Evolutionary conservation across 2,329 filamentous ascomycete species (phyloP).

Genomic region (Trematosphaeria pertusa): DNA sequence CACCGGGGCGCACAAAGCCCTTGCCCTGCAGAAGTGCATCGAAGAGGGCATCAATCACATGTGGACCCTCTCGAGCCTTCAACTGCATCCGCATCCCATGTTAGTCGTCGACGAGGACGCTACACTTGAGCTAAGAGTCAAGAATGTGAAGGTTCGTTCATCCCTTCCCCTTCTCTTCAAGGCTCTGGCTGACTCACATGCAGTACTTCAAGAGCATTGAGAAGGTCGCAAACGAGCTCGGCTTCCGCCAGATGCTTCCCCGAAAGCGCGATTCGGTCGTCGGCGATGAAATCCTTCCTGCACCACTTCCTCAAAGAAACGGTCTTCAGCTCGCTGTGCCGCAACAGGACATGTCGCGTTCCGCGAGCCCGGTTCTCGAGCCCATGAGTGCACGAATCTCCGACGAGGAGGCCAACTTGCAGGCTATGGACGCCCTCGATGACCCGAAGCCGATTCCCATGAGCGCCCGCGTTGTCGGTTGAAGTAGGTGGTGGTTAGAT

Average conservation of each 20-base stretch:
- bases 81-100: slow-evolving; percentile 81
- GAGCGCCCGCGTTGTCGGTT: slow-evolving; percentile 37
- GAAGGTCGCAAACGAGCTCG: slow-evolving; percentile 52
- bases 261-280: slow-evolving; percentile 44
- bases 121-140: slow-evolving; percentile 56
- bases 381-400: slow-evolving; percentile 44
- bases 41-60: slow-evolving; percentile 87
- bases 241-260: slow-evolving; percentile 54
- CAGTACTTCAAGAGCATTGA: slow-evolving; percentile 60
- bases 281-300: slow-evolving; percentile 24
- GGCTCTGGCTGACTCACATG: slow-evolving; percentile 13
- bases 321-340: slow-evolving; percentile 38
- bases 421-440: slow-evolving; percentile 32
- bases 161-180: neutral
- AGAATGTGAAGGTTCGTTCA: slow-evolving; percentile 48
- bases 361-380: slow-evolving; percentile 41
- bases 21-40: slow-evolving; percentile 79
- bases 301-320: slow-evolving; percentile 23
- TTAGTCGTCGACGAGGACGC: slow-evolving; percentile 82
- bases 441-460: slow-evolving; percentile 40
- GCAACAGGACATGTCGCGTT: slow-evolving; percentile 37
- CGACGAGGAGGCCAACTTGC: slow-evolving; percentile 27
- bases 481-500: neutral
- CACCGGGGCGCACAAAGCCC: slow-evolving; percentile 79
- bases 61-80: slow-evolving; percentile 85